Conservation (phyloP, 164 flowering plant species). For the Magnolia officinalis region DNA sequence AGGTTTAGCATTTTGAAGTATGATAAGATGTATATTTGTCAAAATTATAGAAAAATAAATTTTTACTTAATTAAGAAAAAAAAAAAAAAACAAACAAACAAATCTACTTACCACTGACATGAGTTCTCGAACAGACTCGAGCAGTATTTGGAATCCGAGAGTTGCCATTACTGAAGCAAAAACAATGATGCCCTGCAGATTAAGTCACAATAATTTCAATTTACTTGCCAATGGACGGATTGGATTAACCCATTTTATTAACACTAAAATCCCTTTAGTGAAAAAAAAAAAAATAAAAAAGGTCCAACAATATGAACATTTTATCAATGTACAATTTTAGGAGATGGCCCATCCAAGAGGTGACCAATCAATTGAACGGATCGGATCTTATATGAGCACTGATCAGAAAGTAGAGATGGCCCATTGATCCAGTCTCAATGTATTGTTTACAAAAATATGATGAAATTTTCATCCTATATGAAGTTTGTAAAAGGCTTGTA, state of each 20-base stretch:
- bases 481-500: too few species aligned
- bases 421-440: too few species aligned
- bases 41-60: too few species aligned
- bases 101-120: constrained; percentile 38
- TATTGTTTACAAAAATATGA: too few species aligned
- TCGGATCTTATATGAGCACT: not conserved
- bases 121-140: constrained; percentile 55
- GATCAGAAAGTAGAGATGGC: too few species aligned
- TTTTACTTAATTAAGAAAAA: too few species aligned
- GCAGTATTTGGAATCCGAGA: constrained; percentile 62
- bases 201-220: not conserved
- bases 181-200: constrained; percentile 65
- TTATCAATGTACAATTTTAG: not conserved
- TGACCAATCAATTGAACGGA: not conserved
- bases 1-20: too few species aligned
- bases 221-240: not conserved
- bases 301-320: too few species aligned
- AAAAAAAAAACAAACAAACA: not conserved
- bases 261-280: not conserved
- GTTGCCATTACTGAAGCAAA: constrained; percentile 88
- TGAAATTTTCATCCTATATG: too few species aligned
- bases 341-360: not conserved
- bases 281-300: too few species aligned
- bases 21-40: too few species aligned
- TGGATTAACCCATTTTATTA: not conserved